Percentiles rank a stretch among this genome's conserved stretches.
phyloP scores from a whole-genome alignment of 306 rosid genomes.

The Glycyrrhiza uralensis region DNA sequence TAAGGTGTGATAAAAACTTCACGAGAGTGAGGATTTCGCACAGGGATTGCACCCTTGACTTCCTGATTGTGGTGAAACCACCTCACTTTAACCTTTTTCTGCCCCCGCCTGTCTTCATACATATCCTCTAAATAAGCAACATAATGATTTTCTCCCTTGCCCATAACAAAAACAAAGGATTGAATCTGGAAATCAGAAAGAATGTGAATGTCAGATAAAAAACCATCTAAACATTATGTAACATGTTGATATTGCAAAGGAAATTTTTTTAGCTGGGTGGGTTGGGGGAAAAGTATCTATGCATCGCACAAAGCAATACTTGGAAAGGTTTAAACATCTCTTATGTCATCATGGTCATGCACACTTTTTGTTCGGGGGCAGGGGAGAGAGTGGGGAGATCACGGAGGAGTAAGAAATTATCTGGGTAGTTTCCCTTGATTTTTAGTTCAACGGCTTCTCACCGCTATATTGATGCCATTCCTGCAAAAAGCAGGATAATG shows the following conservation, averaged over 20 bases:
- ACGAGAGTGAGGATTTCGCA: slow-evolving; percentile 81
- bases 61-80: slow-evolving; percentile 98
- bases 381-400: background rate
- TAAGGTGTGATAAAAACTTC: slow-evolving; percentile 93
- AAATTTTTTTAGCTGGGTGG: background rate
- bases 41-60: slow-evolving; percentile 71
- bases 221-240: background rate
- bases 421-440: background rate
- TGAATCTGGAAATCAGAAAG: slow-evolving; percentile 61
- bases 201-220: slow-evolving; percentile 19
- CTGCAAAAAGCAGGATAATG: slow-evolving; percentile 82
- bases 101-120: slow-evolving; percentile 97
- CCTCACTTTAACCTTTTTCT: slow-evolving; percentile 89
- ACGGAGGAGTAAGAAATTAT: background rate
- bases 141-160: slow-evolving; percentile 84
- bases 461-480: slow-evolving; percentile 84
- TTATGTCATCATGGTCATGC: too few species aligned
- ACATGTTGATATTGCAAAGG: background rate
- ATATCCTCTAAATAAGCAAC: slow-evolving; percentile 93
- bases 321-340: too few species aligned
- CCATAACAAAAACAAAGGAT: slow-evolving; percentile 95
- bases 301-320: too few species aligned
- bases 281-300: too few species aligned
- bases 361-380: background rate
- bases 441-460: slow-evolving; percentile 39